Percentiles rank a stretch among this genome's conserved stretches.
Evolutionary conservation across 352 stramenopile species (phyloP).

Genomic region (Phytophthora syringae): DNA sequence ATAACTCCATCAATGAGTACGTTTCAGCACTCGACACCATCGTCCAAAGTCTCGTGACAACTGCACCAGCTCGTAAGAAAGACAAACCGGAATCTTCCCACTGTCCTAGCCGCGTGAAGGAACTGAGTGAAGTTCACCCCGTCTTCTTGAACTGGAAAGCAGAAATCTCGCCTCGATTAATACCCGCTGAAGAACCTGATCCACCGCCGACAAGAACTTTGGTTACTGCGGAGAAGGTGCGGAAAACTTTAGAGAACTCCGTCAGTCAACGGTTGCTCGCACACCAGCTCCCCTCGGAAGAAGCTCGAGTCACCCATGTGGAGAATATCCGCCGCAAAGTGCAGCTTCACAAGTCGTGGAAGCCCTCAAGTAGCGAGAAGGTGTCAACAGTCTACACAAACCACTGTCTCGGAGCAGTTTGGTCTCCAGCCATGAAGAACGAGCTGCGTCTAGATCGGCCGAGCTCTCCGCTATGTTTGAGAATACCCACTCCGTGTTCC

Average conservation of each 20-base stretch:
- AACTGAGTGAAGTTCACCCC: constrained; percentile 53
- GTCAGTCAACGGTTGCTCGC: constrained; percentile 32
- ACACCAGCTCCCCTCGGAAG: constrained; percentile 35
- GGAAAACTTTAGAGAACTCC: constrained; percentile 25
- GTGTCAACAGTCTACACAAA: constrained; percentile 4
- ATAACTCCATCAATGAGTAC: constrained; percentile 49
- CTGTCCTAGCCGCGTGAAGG: constrained; percentile 28
- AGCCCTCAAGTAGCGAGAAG: constrained; percentile 24
- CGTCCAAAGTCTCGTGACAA: constrained; percentile 45
- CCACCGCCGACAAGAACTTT: not conserved
- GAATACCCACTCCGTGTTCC: constrained; percentile 2
- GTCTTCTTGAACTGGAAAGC: constrained; percentile 55
- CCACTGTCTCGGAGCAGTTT: constrained; percentile 6
- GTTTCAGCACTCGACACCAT: constrained; percentile 51
- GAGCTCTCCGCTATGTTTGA: constrained; percentile 22
- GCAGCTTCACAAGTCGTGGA: constrained; percentile 69
- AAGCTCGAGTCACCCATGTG: constrained; percentile 42
- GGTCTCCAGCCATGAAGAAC: constrained; percentile 1
- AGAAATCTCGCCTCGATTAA: constrained; percentile 26
- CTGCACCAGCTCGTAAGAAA: not conserved
- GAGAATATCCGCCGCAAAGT: constrained; percentile 61
- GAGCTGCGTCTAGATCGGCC: not conserved
- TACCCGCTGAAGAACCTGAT: constrained; percentile 3
- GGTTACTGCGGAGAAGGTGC: constrained; percentile 21
- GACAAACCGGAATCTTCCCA: not conserved